Base-by-base conservation (phyloP, 129 eudicot genomes). In the Lactuca saligna region DNA sequence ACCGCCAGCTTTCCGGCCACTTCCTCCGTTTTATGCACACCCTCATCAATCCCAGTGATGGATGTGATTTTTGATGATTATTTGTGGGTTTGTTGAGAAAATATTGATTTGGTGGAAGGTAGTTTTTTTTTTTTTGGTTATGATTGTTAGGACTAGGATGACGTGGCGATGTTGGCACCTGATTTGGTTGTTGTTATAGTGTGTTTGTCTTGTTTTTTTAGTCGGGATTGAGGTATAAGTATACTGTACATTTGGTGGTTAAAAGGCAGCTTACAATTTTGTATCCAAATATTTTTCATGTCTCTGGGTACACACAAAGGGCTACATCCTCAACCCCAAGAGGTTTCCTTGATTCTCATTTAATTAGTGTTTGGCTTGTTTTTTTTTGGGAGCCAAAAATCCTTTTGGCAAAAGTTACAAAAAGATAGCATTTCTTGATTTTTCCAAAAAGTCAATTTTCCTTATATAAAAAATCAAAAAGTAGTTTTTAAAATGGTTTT, bases 31-130 rank as follows among this genome's bases (percentile, higher is more conserved):
- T 75, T 92, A 78, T 71, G 56, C 83, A 32, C 86, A 80, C 50
- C 91, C 96, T 42, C 88, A 84, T 70, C 87, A 75, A 38, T 78
- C 80, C 15, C 85, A 82, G 78, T 84, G 81, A 74, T 13, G 38
- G 42, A 11, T 54, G 68, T 5, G 38, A 33, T 20, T 56, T 69
- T 72, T 71, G 63, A 38, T 62, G 41, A 25, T 68, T 56, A 64
- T 48, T 61, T 74, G 63, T 69, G 29, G 48, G 62, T 61, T 69
- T 57, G 75, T 66, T 79, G 59, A 67, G 62, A 61, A 39, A 62
- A 39, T 42, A 25, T 46, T 32, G 69, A 58, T 57, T 11, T 17
- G 80, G 74, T 49, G 73, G 63, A 75, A 64, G 57, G 34, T 66
- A 66, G 74, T 33, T 32, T 66, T 67, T 66, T 75, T 33, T 32